Evolutionary conservation across 2,329 filamentous ascomycete genomes (phyloP), one percentile per base, ranked within the genome.

Genomic region (Lizonia empirigonia): DNA sequence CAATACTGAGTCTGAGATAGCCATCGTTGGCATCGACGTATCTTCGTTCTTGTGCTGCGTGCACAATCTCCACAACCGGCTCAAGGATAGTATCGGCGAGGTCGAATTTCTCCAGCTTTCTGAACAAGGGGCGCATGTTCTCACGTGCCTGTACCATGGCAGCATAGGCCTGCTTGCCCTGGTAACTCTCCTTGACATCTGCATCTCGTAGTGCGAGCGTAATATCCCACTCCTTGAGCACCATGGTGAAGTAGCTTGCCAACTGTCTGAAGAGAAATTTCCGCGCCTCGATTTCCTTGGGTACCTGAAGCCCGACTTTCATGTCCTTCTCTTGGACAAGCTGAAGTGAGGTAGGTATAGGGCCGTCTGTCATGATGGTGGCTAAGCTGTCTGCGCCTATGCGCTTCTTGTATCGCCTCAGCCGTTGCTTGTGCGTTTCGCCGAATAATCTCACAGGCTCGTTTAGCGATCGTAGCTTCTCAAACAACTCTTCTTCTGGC

Each of bases 21-120:
- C 91, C 92, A 71, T 99, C 90, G 70, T 97, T 97, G 26, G 94
- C 94, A 75, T 97, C 90, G 37, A 99, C 93, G 69, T 99, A 99
- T 57, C 90, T 85, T 53, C 91, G 84, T 69, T 91, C 87, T 75
- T 99, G 94, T 4, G 93, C 91, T 20, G 91, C 89, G 66, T 89
- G 83, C 23, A 97, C 92, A 61, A 99, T 97, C 74, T 97, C 91
- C 12, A 96, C 84, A 7, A 99, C 84, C 16, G 92, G 90, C 50
- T 87, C 84, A 20, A 97, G 78, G 26, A 96, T 83, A 29, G 85
- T 85, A 59, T 92, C 85, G 58, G 94, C 88, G 6, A 97, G 74
- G 47, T 92, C 89, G 18, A 82, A 84, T 56, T 87, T 86, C 72
- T 97, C 93, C 56, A 99, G 86, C 66, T 91, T 91, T 50, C 89